A percentile compares a stretch with the other conserved stretches of the same genome.
These are phyloP conservation scores for Phaeoacremonium minimum DNA, from an alignment of 2,329 filamentous ascomycete species.

Conservation along the genomic window DNA sequence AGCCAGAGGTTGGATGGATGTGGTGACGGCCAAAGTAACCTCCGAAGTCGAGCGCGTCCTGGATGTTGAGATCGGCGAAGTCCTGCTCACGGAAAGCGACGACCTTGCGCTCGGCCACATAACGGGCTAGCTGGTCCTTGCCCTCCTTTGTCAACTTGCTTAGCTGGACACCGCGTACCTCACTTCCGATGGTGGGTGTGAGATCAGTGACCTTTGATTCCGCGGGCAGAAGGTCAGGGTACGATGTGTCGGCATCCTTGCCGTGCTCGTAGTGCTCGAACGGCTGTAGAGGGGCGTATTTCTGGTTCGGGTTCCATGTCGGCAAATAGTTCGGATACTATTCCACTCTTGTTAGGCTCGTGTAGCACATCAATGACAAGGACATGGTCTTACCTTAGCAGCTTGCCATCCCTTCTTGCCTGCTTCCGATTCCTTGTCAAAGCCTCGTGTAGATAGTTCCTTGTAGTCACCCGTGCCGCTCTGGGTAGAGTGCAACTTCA, in stretches of 20 bases:
- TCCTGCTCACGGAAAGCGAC: constrained; percentile 69
- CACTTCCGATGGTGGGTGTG: constrained; percentile 64
- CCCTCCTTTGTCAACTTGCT: constrained; percentile 57
- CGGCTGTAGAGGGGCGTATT: constrained; percentile 55
- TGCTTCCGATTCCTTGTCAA: constrained; percentile 12
- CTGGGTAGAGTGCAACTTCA: constrained; percentile 36
- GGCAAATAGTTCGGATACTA: constrained; percentile 63
- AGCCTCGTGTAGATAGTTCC: constrained; percentile 9
- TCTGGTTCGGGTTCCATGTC: constrained; percentile 55
- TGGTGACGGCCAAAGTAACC: constrained; percentile 60
- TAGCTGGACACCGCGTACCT: constrained; percentile 64
- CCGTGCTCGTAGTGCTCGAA: constrained; percentile 69
- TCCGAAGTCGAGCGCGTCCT: constrained; percentile 59
- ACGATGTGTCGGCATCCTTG: constrained; percentile 60
- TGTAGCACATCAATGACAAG: no score
- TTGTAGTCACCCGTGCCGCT: constrained; percentile 17
- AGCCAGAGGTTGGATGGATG: constrained; percentile 68
- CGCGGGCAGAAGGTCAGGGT: constrained; percentile 56
- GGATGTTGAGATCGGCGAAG: constrained; percentile 58
- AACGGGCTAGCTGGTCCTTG: constrained; percentile 66
- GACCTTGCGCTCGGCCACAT: constrained; percentile 66
- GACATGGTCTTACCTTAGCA: constrained; percentile 13
- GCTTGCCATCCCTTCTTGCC: constrained; percentile 10
- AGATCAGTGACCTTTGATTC: constrained; percentile 49
- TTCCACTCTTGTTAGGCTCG: not conserved